Base-by-base conservation (phyloP, 805 yeast genomes). In the Candida krabiensis region DNA sequence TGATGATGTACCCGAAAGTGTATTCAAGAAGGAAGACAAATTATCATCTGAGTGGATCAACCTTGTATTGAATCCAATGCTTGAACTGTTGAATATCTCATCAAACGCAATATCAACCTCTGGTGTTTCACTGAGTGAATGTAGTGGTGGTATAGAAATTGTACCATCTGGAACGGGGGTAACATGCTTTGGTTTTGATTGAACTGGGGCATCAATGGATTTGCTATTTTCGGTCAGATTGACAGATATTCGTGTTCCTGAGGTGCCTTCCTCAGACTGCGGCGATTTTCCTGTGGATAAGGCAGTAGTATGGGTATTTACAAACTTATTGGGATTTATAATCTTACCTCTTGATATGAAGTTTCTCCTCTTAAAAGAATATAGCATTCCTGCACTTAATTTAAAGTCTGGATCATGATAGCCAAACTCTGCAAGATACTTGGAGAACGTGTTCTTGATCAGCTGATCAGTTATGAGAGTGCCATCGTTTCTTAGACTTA, bases 11-110 rank as follows among this genome's bases (percentile, higher is more conserved):
- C n/a, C n/a, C 4, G 45, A 25, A 18, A 38, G 28, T 22, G 18
- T 39, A 33, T 33, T 44, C 9, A 43, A 39, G 18, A 45, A 41
- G 21, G 49, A 47, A 23, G 50, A 37, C 34, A 45, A 53, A 26
- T 48, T 50, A 38, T 64, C 68, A 38, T 63, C 68, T 0, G 66
- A 57, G 28, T 64, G 69, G 28, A 64, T 63, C 25, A 64, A 44
- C 28, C 61, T 50, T 1, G 69, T 64, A 32, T 56, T 64, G 43
- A 64, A 64, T 8, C 69, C 69, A 26, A 64, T 39, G 13, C 52
- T 44, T 9, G 39, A 50, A 29, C 43, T 51, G 33, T 39, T 55
- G 34, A 61, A 58, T 3, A 61, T 56, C 2, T 55, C 61, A 21
- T 59, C 59, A 34, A 58, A 49, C 14, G 53, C 46, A 16, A 58